Conservation (phyloP, 202 grass and related monocot species). For the Carex arenaria region DNA sequence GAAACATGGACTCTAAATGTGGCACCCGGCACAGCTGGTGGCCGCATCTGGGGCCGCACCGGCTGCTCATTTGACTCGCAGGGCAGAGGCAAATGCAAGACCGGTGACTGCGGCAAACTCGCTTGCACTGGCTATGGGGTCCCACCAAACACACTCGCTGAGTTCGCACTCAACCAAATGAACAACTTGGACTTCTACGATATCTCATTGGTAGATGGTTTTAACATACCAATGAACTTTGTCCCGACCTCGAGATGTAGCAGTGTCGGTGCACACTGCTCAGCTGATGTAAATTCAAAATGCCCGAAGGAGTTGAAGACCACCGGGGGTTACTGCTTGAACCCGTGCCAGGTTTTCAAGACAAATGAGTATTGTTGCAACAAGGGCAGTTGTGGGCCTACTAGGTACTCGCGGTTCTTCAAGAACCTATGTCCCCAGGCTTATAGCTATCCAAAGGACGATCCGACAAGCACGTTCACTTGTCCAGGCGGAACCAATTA, state of each 20-base stretch:
- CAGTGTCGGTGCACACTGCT: conserved; percentile 4
- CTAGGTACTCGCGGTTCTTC: conserved; percentile 47
- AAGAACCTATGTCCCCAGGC: conserved; percentile 42
- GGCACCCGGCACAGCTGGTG: conserved; percentile 7
- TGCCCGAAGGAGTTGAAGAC: conserved; percentile 3
- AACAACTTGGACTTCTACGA: conserved; percentile 17
- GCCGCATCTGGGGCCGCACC: conserved; percentile 47
- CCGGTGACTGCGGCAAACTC: conserved; percentile 36
- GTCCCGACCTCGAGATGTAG: conserved; percentile 7
- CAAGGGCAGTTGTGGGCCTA: conserved; percentile 22
- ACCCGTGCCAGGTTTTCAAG: conserved; percentile 46
- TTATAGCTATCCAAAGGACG: conserved; percentile 52
- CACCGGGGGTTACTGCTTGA: conserved; percentile 33
- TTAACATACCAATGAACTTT: conserved; percentile 43
- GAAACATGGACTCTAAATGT: conserved; percentile 20
- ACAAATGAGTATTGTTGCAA: conserved; percentile 51
- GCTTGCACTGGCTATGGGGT: conserved; percentile 26
- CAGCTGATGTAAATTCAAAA: conserved; percentile 12
- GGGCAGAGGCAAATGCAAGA: conserved; percentile 22
- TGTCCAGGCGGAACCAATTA: conserved; percentile 35
- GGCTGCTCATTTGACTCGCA: conserved; percentile 32
- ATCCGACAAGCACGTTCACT: neutral
- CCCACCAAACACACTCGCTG: conserved; percentile 38
- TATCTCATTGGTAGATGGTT: conserved; percentile 51
- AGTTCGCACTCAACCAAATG: conserved; percentile 28